phyloP scores from a whole-genome alignment of 202 grass and related monocot species.

The Sporobolus alterniflorus region DNA sequence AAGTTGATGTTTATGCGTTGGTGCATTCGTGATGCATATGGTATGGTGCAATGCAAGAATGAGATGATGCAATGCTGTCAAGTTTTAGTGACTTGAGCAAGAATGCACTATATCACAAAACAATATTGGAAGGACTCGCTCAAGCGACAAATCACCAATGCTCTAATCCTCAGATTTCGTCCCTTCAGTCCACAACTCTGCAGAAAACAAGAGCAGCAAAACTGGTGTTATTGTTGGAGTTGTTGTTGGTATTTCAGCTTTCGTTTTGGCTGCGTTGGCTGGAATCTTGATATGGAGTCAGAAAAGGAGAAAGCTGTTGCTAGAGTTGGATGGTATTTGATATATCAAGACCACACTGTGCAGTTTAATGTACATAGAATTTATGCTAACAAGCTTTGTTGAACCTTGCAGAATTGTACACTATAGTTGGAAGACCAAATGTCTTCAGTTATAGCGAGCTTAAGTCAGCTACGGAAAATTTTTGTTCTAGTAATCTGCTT shows the following conservation, averaged over 20 bases:
- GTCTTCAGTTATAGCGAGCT: slow-evolving; percentile 75
- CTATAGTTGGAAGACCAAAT: slow-evolving; percentile 61
- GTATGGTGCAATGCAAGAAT: no score
- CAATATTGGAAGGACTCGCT: no score
- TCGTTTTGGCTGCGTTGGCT: slow-evolving; percentile 39
- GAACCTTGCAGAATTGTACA: slow-evolving; percentile 55
- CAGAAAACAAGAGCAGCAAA: slow-evolving; percentile 45
- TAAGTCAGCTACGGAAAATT: slow-evolving; percentile 66
- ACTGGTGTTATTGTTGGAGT: slow-evolving; percentile 62
- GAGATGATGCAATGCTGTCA: no score
- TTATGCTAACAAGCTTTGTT: slow-evolving; percentile 21
- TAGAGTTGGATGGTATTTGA: slow-evolving; percentile 67
- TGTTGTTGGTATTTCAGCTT: slow-evolving; percentile 40
- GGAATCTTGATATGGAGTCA: slow-evolving; percentile 59
- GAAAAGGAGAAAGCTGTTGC: slow-evolving; percentile 59
- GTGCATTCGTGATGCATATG: no score
- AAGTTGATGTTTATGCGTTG: no score
- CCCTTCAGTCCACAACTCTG: slow-evolving; percentile 54
- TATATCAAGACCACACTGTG: neutral
- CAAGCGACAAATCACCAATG: no score
- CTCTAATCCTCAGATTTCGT: slow-evolving; percentile 75
- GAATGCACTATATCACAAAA: no score
- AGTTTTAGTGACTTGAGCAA: no score
- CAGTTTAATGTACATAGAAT: neutral
- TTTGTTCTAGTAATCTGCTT: slow-evolving; percentile 68